Evolutionary conservation across 169 alveolate genomes (phyloP).

Genomic region (Eimeria mitis): DNA sequence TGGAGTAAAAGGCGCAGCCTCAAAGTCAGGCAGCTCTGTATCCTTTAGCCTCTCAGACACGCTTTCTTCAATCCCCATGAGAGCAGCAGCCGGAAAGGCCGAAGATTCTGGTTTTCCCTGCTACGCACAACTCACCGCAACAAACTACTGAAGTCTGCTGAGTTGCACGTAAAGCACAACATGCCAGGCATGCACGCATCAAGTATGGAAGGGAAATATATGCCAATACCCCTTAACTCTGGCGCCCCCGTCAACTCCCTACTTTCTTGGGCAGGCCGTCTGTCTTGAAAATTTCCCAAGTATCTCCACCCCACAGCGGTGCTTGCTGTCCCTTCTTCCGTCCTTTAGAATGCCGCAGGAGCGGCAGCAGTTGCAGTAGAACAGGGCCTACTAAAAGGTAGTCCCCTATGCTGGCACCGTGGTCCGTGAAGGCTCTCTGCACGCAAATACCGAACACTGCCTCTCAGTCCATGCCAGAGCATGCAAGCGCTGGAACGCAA

Average conservation of each 20-base stretch:
- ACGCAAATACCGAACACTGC: constrained; percentile 1
- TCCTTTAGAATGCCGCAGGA: neutral
- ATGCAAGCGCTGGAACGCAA: neutral
- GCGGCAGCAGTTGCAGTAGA: constrained; percentile 68
- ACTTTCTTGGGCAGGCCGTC: constrained; percentile 65
- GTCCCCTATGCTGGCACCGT: constrained; percentile 50
- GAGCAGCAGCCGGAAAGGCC: constrained; percentile 3
- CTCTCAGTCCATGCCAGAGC: neutral
- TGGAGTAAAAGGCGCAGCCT: constrained; percentile 30
- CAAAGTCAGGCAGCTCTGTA: neutral
- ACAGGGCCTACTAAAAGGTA: constrained; percentile 65
- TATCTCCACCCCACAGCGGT: neutral
- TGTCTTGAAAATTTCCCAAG: constrained; percentile 1
- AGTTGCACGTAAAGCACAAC: neutral
- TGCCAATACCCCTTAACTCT: neutral
- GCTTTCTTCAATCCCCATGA: neutral
- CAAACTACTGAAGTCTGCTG: neutral
- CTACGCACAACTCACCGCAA: neutral
- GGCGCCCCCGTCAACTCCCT: neutral
- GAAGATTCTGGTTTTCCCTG: neutral
- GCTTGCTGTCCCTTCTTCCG: constrained; percentile 1
- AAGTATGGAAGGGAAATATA: neutral
- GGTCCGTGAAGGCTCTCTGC: constrained; percentile 34
- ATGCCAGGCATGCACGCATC: neutral
- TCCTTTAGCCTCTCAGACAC: neutral